Evolutionary conservation across 805 yeast species (phyloP).

Genomic region (Starmerella ratchasimensis): DNA sequence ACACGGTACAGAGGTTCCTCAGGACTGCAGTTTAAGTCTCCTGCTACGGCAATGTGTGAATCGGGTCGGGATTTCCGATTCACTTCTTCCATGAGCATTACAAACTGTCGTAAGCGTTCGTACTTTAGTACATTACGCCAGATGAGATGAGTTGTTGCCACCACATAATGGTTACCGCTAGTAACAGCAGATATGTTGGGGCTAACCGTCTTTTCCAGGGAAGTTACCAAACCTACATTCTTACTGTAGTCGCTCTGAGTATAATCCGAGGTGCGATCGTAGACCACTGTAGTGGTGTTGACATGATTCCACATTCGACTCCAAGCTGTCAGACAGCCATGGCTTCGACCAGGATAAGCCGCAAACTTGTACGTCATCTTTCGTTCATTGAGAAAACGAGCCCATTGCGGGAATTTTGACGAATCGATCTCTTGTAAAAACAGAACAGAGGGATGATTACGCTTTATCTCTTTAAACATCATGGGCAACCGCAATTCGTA

Average conservation of each 20-base stretch:
- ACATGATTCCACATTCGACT: slow-evolving; percentile 34
- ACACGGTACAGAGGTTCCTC: slow-evolving; percentile 59
- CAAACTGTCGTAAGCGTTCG: slow-evolving; percentile 67
- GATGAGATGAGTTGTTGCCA: slow-evolving; percentile 83
- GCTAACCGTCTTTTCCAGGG: too few relatives aligned
- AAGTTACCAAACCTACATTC: background rate
- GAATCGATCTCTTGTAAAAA: slow-evolving; percentile 80
- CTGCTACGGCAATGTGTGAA: slow-evolving; percentile 68
- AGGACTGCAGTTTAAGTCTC: slow-evolving; percentile 84
- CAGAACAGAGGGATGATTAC: slow-evolving; percentile 59
- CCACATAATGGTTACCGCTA: slow-evolving; percentile 29
- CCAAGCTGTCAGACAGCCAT: slow-evolving; percentile 68
- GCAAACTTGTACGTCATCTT: slow-evolving; percentile 24
- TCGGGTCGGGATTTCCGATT: slow-evolving; percentile 28
- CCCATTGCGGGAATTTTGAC: slow-evolving; percentile 37
- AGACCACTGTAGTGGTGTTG: too few relatives aligned
- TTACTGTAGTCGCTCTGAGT: background rate
- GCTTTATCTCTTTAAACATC: slow-evolving; percentile 46
- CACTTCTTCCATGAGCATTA: slow-evolving; percentile 19
- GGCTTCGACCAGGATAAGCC: slow-evolving; percentile 52
- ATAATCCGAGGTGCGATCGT: background rate
- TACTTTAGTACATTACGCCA: slow-evolving; percentile 95
- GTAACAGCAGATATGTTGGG: slow-evolving; percentile 21
- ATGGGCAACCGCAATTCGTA: slow-evolving; percentile 66
- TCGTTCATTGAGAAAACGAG: background rate